Conservation (phyloP, 441 rosid genomes). For the Metrosideros polymorpha region DNA sequence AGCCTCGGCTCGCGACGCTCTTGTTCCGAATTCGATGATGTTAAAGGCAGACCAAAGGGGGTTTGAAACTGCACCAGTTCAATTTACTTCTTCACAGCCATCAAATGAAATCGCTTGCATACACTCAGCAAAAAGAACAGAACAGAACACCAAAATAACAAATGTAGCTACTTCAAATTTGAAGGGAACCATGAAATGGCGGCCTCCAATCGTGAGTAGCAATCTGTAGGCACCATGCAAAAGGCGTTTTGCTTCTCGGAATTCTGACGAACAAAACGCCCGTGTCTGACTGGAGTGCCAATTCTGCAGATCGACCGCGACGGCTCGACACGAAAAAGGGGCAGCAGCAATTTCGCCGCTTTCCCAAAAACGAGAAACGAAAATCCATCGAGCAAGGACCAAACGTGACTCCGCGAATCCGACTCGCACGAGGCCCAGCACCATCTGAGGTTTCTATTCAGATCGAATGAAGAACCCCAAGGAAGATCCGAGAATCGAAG, state of each 20-base stretch:
- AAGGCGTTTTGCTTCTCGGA: conserved; percentile 16
- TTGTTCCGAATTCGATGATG: not conserved
- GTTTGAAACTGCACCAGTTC: too few species aligned
- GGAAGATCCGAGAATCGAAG: not conserved
- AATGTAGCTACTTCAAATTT: conserved; percentile 29
- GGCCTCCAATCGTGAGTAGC: conserved; percentile 23
- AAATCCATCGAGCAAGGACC: too few species aligned
- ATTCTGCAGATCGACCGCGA: not conserved
- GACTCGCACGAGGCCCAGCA: not conserved
- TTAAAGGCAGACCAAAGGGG: not conserved
- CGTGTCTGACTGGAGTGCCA: conserved; percentile 33
- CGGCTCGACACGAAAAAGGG: conserved; percentile 4
- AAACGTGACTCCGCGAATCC: not conserved
- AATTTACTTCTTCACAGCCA: too few species aligned
- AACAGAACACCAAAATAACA: too few species aligned
- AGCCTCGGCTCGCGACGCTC: not conserved
- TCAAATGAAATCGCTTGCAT: too few species aligned
- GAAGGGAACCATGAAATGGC: conserved; percentile 13
- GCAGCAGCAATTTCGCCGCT: not conserved
- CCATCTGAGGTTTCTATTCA: not conserved
- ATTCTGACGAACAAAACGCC: conserved; percentile 15
- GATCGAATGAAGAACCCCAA: not conserved
- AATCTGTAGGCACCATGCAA: conserved; percentile 36
- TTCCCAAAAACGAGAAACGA: not conserved
- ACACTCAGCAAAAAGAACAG: too few species aligned